Evolutionary conservation across 1,284 basidiomycete genomes (phyloP).

Genomic region (Moniliophthora roreri): DNA sequence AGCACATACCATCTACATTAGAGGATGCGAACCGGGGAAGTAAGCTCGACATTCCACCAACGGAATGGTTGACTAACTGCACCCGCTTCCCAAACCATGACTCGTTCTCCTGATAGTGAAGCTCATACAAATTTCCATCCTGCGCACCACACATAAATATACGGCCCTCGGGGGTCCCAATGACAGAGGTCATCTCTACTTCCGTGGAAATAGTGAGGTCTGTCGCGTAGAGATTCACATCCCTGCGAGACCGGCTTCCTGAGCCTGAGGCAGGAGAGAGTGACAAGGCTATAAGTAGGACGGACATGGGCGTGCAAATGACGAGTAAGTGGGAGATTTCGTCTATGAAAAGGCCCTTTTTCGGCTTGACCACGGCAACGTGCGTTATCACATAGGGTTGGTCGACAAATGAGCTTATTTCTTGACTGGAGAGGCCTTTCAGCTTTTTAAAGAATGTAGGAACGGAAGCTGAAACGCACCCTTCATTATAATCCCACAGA

Average conservation of each 20-base stretch:
- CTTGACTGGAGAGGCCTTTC: constrained; percentile 49
- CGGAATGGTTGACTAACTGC: constrained; percentile 80
- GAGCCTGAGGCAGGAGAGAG: constrained; percentile 46
- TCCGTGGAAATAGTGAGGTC: constrained; percentile 81
- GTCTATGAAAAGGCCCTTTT: constrained; percentile 86
- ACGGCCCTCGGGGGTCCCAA: constrained; percentile 79
- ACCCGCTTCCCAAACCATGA: constrained; percentile 91
- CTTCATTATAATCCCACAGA: constrained; percentile 95
- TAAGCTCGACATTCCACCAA: constrained; percentile 72
- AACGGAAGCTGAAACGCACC: constrained; percentile 51
- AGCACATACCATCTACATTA: constrained; percentile 55
- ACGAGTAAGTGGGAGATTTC: constrained; percentile 90
- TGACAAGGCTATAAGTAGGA: constrained; percentile 87
- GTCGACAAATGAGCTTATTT: constrained; percentile 87
- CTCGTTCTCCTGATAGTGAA: constrained; percentile 90
- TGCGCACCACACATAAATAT: constrained; percentile 89
- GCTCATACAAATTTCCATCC: constrained; percentile 90
- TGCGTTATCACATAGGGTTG: constrained; percentile 90
- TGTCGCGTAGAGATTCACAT: constrained; percentile 89
- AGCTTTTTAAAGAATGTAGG: constrained; percentile 1
- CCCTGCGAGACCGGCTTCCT: constrained; percentile 52
- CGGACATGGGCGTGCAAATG: constrained; percentile 83
- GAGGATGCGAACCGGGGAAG: constrained; percentile 64
- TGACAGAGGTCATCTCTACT: constrained; percentile 83
- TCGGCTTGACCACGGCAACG: constrained; percentile 83